Evolutionary conservation across 495 filamentous ascomycete genomes (phyloP), one percentile per base, ranked within the genome.

Genomic region (Penicillium steckii): DNA sequence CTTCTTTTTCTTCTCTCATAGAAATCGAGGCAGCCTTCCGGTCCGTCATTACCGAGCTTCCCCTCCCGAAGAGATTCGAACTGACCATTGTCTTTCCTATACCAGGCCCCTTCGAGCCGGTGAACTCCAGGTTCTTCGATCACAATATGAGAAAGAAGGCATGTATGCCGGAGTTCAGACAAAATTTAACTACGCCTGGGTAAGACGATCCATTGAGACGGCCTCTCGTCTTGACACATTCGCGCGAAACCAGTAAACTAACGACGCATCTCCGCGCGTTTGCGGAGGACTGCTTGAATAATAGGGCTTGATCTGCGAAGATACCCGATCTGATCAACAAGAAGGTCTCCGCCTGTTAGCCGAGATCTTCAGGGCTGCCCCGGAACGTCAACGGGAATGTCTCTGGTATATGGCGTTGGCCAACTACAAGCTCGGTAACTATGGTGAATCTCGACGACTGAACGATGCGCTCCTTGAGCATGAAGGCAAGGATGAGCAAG

Each of bases 111-210:
- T 98, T 51, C 93, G 91, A 67, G 82, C 88, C 7, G 86, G 87
- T 17, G 94, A 98, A 66, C 85, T 98, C 46, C 83, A 91, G 66
- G 93, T 97, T 43, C 78, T 98, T 18, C 88, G 92, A 48, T 76
- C 87, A 47, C 94, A 97, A 71, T 98, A 92, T 70, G 91, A 97
- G 65, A 92, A 93, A 70, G 94, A 98, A 70, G 94, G 93, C 51
- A 87, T 91, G 59, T 96, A 93, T 72, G 95, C 96, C 13, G 91
- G 92, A 40, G 84, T 98, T 23, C 94, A 98, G 70, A 98, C 94
- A 40, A 97, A 97, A 69, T 98, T 98, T 83, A 98, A 98, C 83
- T 97, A 90, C 68, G 93, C 95, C 62, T 98, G 94, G 94, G 91
- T 95, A 77, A 35, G 78, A 13, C 27, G 27, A 25, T 5, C 32